phyloP scores from a whole-genome alignment of 2,329 filamentous ascomycete species.

The Epichloe gansuensis region DNA sequence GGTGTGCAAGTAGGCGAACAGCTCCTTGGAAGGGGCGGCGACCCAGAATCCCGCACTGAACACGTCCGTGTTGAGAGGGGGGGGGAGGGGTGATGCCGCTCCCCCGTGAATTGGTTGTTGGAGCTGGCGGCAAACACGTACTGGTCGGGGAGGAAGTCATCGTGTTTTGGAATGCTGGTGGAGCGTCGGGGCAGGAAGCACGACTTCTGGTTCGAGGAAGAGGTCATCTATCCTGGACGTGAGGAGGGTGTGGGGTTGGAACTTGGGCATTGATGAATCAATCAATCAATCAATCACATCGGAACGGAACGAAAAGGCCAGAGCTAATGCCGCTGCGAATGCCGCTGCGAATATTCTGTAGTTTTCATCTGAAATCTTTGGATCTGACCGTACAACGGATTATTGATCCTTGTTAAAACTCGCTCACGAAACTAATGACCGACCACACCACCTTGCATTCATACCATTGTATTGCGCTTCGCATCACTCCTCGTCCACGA shows the following conservation, averaged over 20 bases:
- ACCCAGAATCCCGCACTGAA: constrained; percentile 31
- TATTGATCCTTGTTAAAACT: too few relatives aligned
- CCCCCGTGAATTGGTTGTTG: constrained; percentile 19
- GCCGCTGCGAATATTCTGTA: too few relatives aligned
- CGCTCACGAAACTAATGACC: too few relatives aligned
- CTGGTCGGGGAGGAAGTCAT: constrained; percentile 17
- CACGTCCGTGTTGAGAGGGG: too few relatives aligned
- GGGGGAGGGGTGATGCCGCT: constrained; percentile 22
- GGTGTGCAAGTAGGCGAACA: constrained; percentile 25
- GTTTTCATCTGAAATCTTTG: too few relatives aligned
- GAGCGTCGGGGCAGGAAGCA: neutral
- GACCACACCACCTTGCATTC: neutral
- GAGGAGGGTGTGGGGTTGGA: constrained; percentile 12
- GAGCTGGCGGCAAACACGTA: constrained; percentile 22
- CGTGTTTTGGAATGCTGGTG: constrained; percentile 23
- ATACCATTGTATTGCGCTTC: neutral
- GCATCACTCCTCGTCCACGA: constrained; percentile 33
- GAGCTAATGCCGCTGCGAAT: too few relatives aligned
- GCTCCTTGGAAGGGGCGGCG: constrained; percentile 21
- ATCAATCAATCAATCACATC: too few relatives aligned
- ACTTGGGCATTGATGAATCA: too few relatives aligned
- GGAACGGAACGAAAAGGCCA: too few relatives aligned
- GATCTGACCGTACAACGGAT: too few relatives aligned
- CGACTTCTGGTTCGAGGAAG: neutral
- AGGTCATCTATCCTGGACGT: constrained; percentile 19